Evolutionary conservation across 2,329 filamentous ascomycete genomes (phyloP).

Genomic region (Colletotrichum eremochloae): DNA sequence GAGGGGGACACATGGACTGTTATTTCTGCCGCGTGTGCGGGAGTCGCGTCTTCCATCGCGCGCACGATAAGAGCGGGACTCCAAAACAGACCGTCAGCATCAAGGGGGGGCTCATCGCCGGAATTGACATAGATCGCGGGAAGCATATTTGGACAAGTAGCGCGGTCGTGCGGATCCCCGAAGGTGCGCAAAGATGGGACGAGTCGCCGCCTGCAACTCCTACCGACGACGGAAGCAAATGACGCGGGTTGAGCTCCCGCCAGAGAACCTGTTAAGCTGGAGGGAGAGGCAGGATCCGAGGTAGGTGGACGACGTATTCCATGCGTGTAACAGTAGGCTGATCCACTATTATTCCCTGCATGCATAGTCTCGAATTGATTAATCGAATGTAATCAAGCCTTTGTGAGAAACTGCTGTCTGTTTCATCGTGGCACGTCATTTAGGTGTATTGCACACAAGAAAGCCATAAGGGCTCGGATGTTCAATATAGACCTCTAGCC

Average conservation of each 20-base stretch:
- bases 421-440: background rate
- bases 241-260: background rate
- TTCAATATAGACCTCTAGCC: background rate
- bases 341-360: background rate
- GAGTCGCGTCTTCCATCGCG: constrained; percentile 61
- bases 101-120: constrained; percentile 62
- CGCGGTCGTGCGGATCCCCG: constrained; percentile 60
- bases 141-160: constrained; percentile 61
- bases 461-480: accelerated
- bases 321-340: background rate
- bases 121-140: constrained; percentile 54
- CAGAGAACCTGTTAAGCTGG: too few relatives aligned
- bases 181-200: constrained; percentile 44
- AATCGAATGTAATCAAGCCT: background rate
- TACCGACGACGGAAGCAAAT: background rate
- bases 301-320: background rate
- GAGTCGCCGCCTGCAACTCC: constrained; percentile 33
- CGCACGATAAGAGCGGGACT: constrained; percentile 54
- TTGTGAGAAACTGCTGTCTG: background rate
- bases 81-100: constrained; percentile 55
- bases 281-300: background rate
- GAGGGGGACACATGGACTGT: constrained; percentile 58
- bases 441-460: background rate
- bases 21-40: constrained; percentile 60
- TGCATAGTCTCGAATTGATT: background rate